Base-by-base conservation (phyloP, 176 grass and related monocot genomes). In the Oryza meyeriana region DNA sequence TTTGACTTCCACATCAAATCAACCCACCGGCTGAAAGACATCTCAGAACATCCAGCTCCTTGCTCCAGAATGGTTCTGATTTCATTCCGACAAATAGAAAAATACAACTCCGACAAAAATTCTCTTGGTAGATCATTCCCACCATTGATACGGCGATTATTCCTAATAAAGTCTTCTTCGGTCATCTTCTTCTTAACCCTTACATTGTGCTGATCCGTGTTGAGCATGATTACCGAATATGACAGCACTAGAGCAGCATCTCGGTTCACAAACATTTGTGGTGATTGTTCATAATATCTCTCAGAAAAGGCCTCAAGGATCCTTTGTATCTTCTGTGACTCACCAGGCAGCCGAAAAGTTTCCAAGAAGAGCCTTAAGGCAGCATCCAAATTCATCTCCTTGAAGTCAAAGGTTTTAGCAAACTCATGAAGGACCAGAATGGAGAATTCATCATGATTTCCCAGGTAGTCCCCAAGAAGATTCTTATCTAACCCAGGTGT, bases 131-230 rank as follows among this genome's bases (percentile, higher is more conserved):
- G 88, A 76, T 98, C 96, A 55, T 41, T 93, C 22, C 93, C 96
- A 82, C 90, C 92, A 88, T 98, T 98, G 34, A 98, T 98, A 69
- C 72, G 85, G 38, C 96, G 92, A 69, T 98, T 98, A 76, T 98
- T 98, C 75, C 93, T 87, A 47, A 98, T 91, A 81, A 98, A 98
- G 66, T 98, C 96, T 78, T 98, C 96, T 89, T 98, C 96, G 30
- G 96, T 95, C 96, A 98, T 98, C 88, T 98, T 98, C 85, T 95
- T 98, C 79, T 95, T 98, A 36, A 98, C 96, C 87, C 87, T 88
- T 76, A 91, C 72, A 90, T 98, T 98, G 83, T 98, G 96, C 36
- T 93, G 96, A 81, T 98, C 96, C 5, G 96, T 98, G 79, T 98
- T 98, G 26, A 98, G 93, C 96, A 98, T 12, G 84, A 98, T 98